Base-by-base conservation (phyloP, 2,329 filamentous ascomycete species). In the Fusarium phyllophilum region DNA sequence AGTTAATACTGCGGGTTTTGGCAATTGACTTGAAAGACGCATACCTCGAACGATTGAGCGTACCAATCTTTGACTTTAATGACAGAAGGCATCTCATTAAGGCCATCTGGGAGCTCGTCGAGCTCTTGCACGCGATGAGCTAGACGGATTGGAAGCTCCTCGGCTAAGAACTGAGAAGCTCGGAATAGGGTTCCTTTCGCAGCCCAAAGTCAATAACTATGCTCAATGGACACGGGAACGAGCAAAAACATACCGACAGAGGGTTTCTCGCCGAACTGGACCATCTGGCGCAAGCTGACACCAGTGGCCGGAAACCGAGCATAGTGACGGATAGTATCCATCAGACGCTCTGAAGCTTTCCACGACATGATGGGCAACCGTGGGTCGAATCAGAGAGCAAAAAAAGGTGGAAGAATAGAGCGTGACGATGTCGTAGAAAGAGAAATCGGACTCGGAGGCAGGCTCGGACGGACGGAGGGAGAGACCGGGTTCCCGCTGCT, bases 51-150 rank as follows among this genome's bases (percentile, higher is more conserved):
- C 58, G 96, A 99, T 86, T 99, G 96, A 74, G 96, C 96, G 83
- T 99, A 99, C 96, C 96, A 99, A 80, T 98, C 95, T 82, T 95
- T 93, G 76, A 99, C 96, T 80, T 92, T 94, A 82, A 92, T 92
- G 76, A 99, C 97, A 17, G 96, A 98, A 44, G 95, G 94, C 96
- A 99, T 98, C 77, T 98, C 95, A 82, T 94, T 97, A 71, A 99
- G 89, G 63, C 96, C 96, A 88, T 99, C 96, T 41, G 96, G 96
- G 6, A 99, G 87, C 79, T 94, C 93, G 71, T 93, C 91, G 66
- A 99, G 90, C 85, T 99, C 96, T 84, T 97, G 94, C 68, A 99
- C 96, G 74, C 96, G 93, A 85, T 99, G 96, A 78, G 96, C 96
- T 70, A 99, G 88, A 60, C 96, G 94, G 79, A 99, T 99, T 76